Conservation (phyloP, 495 filamentous ascomycete genomes). For the Hyaloscypha finlandica region DNA sequence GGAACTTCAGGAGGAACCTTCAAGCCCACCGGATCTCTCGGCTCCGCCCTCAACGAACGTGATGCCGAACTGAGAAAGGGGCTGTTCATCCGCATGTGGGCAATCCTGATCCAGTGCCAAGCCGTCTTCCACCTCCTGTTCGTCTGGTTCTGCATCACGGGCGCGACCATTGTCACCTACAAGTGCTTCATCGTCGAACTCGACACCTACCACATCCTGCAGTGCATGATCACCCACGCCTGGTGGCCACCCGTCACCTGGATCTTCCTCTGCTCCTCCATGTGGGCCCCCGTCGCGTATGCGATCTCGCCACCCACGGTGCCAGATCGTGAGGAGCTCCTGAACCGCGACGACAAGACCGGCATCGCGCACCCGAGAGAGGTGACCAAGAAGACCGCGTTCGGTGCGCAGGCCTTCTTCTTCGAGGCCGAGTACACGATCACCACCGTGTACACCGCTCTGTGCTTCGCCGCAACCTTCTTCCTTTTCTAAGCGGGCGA, state of each 20-base stretch:
- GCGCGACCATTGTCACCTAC: conserved; percentile 40
- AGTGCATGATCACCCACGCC: conserved; percentile 45
- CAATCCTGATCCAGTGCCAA: conserved; percentile 13
- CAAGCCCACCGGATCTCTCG: conserved; percentile 22
- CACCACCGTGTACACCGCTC: conserved; percentile 37
- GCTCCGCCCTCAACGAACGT: conserved; percentile 24
- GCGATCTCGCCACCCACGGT: conserved; percentile 44
- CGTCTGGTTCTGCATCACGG: conserved; percentile 44
- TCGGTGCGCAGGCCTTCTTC: conserved; percentile 42
- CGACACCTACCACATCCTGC: conserved; percentile 35
- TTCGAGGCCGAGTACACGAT: conserved; percentile 45
- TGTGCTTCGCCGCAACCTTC: conserved; percentile 45
- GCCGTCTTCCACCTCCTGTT: conserved; percentile 32
- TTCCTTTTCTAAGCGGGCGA: conserved; percentile 19
- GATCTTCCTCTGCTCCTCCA: conserved; percentile 38
- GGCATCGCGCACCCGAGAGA: conserved; percentile 46
- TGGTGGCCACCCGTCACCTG: conserved; percentile 48
- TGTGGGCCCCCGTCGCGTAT: conserved; percentile 42
- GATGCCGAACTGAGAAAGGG: conserved; percentile 5
- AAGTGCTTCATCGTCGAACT: conserved; percentile 38
- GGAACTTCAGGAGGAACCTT: conserved; percentile 12
- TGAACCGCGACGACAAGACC: conserved; percentile 46
- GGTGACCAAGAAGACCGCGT: conserved; percentile 45
- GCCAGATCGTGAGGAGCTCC: conserved; percentile 44
- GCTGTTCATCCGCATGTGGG: conserved; percentile 11